phyloP scores from a whole-genome alignment of 176 grass and related monocot species.

The Aechmea fasciata region DNA sequence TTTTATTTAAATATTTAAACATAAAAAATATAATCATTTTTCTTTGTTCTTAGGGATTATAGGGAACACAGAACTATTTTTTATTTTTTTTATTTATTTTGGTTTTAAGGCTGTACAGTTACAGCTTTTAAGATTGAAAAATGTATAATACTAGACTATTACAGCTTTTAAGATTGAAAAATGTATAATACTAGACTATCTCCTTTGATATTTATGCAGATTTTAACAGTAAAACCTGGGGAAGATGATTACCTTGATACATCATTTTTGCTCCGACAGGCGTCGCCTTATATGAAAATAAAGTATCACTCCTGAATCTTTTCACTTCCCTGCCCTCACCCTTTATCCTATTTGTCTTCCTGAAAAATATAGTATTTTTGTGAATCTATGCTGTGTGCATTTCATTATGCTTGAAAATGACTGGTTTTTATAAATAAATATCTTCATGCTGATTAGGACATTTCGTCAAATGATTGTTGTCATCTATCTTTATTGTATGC shows the following conservation, averaged over 20 bases:
- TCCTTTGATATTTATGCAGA: slow-evolving; percentile 29
- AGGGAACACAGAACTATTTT: no score
- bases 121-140: no score
- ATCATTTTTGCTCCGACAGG: slow-evolving; percentile 90
- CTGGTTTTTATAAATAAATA: background rate
- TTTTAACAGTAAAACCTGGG: slow-evolving; percentile 79
- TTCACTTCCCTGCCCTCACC: background rate
- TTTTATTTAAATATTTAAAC: no score
- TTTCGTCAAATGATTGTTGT: no score
- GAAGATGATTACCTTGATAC: slow-evolving; percentile 82
- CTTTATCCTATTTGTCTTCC: background rate
- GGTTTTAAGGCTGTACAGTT: no score
- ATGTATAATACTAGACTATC: background rate
- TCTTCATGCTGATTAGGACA: background rate
- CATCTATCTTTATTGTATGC: no score
- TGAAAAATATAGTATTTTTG: background rate
- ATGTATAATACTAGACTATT: no score
- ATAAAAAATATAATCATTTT: no score
- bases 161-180: no score
- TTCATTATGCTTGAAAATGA: background rate
- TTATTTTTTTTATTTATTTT: slow-evolving; percentile 6
- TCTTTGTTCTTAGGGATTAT: no score
- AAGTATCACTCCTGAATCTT: slow-evolving; percentile 41
- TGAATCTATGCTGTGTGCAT: background rate
- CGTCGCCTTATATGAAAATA: slow-evolving; percentile 99